phyloP scores from a whole-genome alignment of 176 grass and related monocot genomes.

The Eleusine indica region DNA sequence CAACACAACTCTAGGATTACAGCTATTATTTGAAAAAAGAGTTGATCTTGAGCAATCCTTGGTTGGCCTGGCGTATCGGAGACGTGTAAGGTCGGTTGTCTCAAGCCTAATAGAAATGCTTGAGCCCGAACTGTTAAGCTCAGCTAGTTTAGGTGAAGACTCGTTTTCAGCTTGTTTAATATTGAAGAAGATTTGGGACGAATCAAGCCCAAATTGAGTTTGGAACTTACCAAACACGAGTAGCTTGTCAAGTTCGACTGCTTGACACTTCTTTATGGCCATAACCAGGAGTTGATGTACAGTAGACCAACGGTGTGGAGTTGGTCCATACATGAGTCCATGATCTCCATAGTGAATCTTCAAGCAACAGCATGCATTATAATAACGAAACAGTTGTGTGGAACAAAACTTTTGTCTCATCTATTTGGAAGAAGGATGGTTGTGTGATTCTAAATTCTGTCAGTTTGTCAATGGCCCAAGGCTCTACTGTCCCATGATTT shows the following conservation, averaged over 20 bases:
- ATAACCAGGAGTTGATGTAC: background rate
- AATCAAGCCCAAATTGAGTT: background rate
- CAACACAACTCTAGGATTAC: background rate
- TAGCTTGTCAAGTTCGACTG: background rate
- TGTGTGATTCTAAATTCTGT: background rate
- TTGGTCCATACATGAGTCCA: constrained; percentile 16
- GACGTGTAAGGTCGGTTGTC: background rate
- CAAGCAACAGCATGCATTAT: constrained; percentile 2
- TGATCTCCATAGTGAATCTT: constrained; percentile 2
- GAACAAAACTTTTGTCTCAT: background rate
- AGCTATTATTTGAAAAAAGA: background rate
- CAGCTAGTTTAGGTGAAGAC: background rate
- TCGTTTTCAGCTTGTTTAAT: background rate
- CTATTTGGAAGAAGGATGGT: constrained; percentile 28
- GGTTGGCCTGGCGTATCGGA: background rate
- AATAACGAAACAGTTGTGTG: background rate
- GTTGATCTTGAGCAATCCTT: background rate
- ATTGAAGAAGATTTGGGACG: background rate
- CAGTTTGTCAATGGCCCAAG: constrained; percentile 8
- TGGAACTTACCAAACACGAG: background rate
- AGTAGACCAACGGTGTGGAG: background rate
- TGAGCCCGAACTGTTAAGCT: background rate
- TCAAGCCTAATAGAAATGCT: background rate
- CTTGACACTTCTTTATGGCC: background rate
- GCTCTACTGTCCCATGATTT: constrained; percentile 7